These are phyloP conservation scores for Fusarium sp. DNA, from an alignment of 2,329 filamentous ascomycete genomes.

Conservation along the genomic window DNA sequence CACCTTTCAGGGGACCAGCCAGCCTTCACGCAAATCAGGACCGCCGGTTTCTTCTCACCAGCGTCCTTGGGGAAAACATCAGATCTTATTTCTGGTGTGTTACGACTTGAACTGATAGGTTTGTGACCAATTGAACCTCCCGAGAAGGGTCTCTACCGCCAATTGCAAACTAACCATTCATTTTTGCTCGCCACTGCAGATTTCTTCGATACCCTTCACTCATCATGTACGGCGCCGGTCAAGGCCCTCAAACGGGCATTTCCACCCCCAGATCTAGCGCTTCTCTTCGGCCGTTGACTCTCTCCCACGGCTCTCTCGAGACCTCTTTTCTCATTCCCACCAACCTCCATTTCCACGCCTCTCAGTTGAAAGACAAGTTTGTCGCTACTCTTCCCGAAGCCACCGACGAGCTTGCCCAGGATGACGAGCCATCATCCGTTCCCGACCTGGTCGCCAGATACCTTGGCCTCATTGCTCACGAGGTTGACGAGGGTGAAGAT, in stretches of 20 bases:
- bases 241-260: conserved; percentile 92
- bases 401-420: conserved; percentile 96
- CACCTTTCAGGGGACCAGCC: conserved; percentile 42
- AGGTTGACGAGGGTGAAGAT: conserved; percentile 94
- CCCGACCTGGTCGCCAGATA: conserved; percentile 93
- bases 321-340: conserved; percentile 96
- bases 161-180: conserved; percentile 27
- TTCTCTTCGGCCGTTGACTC: conserved; percentile 88
- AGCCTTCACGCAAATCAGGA: conserved; percentile 42
- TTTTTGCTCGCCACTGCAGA: conserved; percentile 29
- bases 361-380: conserved; percentile 93
- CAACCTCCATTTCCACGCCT: conserved; percentile 93
- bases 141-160: not conserved
- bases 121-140: conserved; percentile 29
- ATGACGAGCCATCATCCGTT: conserved; percentile 98
- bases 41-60: conserved; percentile 37
- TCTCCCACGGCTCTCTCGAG: conserved; percentile 94
- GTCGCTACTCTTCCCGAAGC: conserved; percentile 83
- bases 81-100: conserved; percentile 34
- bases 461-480: conserved; percentile 86
- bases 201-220: conserved; percentile 55
- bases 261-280: conserved; percentile 94
- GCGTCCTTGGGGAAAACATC: conserved; percentile 43
- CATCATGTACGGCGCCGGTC: conserved; percentile 86
- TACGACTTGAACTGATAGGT: conserved; percentile 47